phyloP scores from a whole-genome alignment of 2,329 filamentous ascomycete genomes.

The Fusarium dimerum region DNA sequence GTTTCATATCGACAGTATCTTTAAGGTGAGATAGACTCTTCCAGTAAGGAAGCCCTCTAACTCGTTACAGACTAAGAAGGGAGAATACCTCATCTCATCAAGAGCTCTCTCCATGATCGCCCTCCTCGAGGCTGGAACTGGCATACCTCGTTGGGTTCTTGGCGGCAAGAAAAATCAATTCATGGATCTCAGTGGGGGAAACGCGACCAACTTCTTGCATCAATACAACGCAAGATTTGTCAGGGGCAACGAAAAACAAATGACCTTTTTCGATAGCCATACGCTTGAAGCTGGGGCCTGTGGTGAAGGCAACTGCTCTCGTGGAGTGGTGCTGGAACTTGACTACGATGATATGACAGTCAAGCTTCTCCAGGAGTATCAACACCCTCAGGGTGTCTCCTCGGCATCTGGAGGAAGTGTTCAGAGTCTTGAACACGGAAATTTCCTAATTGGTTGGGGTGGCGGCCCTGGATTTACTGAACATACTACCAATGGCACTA shows the following conservation, averaged over 20 bases:
- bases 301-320: conserved; percentile 16
- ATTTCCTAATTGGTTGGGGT: conserved; percentile 60
- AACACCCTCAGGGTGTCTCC: conserved; percentile 50
- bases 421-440: conserved; percentile 54
- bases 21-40: conserved; percentile 16
- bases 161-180: conserved; percentile 37
- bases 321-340: conserved; percentile 38
- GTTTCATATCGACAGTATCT: conserved; percentile 31
- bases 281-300: conserved; percentile 15
- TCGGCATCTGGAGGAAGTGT: conserved; percentile 52
- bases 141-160: conserved; percentile 35
- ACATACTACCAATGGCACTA: conserved; percentile 30
- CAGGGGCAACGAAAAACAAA: conserved; percentile 44
- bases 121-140: conserved; percentile 30
- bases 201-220: conserved; percentile 35
- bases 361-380: conserved; percentile 48
- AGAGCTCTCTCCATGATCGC: conserved; percentile 32
- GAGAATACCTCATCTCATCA: conserved; percentile 37
- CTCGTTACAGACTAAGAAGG: conserved; percentile 24
- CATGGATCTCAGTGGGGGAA: conserved; percentile 33
- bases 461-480: conserved; percentile 50
- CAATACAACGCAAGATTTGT: conserved; percentile 55
- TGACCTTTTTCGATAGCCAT: conserved; percentile 57
- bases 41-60: not conserved
- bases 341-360: conserved; percentile 49